phyloP scores from a whole-genome alignment of 768 basidiomycete species.

The Phanerodontia chrysosporium region DNA sequence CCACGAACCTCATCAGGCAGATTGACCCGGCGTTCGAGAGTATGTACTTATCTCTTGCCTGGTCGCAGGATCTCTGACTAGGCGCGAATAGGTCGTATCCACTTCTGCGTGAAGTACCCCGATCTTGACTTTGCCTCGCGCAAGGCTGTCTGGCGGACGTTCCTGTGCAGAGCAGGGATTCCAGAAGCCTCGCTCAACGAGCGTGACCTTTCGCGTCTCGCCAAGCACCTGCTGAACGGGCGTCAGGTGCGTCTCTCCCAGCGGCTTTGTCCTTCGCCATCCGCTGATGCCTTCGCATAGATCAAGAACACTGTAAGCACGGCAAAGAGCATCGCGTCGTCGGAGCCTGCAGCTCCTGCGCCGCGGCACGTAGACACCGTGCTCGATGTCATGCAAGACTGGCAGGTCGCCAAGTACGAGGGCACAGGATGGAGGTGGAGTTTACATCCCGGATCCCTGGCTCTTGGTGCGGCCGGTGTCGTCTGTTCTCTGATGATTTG shows the following conservation, averaged over 20 bases:
- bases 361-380: not conserved
- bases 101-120: slow-evolving; percentile 31
- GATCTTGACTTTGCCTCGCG: slow-evolving; percentile 25
- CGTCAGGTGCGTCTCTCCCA: slow-evolving; percentile 21
- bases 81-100: slow-evolving; percentile 35
- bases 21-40: slow-evolving; percentile 32
- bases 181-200: slow-evolving; percentile 9
- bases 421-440: not conserved
- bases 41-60: slow-evolving; percentile 9
- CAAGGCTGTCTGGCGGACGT: slow-evolving; percentile 26
- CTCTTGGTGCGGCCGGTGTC: not conserved
- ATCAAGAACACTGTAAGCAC: slow-evolving; percentile 9
- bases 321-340: slow-evolving; percentile 1
- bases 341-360: not conserved
- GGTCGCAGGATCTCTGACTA: too few relatives aligned
- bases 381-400: slow-evolving; percentile 5
- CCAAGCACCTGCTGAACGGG: slow-evolving; percentile 23
- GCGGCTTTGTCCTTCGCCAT: not conserved
- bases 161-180: slow-evolving; percentile 18
- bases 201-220: slow-evolving; percentile 19
- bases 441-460: not conserved
- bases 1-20: slow-evolving; percentile 28
- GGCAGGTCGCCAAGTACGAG: not conserved
- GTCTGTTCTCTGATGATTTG: not conserved
- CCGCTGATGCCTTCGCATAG: not conserved